Base-by-base conservation (phyloP, 495 filamentous ascomycete species). In the Tuber umbilicatum region DNA sequence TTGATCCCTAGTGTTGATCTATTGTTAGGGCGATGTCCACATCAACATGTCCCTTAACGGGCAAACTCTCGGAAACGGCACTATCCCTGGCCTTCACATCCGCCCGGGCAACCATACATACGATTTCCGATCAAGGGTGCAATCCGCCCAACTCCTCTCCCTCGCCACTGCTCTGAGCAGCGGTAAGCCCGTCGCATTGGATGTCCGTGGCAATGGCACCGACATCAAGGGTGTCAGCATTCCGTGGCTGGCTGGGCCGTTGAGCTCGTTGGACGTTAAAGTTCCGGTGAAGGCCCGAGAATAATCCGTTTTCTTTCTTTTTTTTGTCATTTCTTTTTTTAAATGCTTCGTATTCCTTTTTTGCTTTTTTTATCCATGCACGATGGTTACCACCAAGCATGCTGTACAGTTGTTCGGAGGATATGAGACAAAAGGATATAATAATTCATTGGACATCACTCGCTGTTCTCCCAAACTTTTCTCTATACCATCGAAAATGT, bases 201-300 rank as follows among this genome's bases (percentile, higher is more conserved):
- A 76, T 4, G 76, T 81, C 27, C 71, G 73, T 68, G 73, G 76
- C 23, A 81, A 81, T 43, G 80, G 80, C 21, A 81, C 80, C 41
- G 76, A 72, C 23, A 71, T 81, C 60, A 43, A 71, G 21, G 76
- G 76, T 21, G 71, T 72, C 3, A 69, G 75, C 21, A 81, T 81
- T 42, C 79, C 79, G 45, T 81, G 80, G 80, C 74, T 81, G 37
- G 68, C 79, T 17, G 76, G 73, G 21, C 80, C 80, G 38, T 71
- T 81, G 23, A 74, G 67, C 27, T 45, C 69, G 27, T 40, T 81
- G 45, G 72, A 76, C 19, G 74, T 79, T 21, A 72, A 31, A 27
- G 80, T 81, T 16, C 79, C 80, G 38, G 73, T 81, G 45, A 60
- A 50, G 50, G 16, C 42, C 35, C 68, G 37, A 27, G 75, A 47